A percentile compares a stretch with the other conserved stretches of the same genome.
phyloP scores from a whole-genome alignment of 2,329 filamentous ascomycete genomes.

The Blastomyces emzantsi region DNA sequence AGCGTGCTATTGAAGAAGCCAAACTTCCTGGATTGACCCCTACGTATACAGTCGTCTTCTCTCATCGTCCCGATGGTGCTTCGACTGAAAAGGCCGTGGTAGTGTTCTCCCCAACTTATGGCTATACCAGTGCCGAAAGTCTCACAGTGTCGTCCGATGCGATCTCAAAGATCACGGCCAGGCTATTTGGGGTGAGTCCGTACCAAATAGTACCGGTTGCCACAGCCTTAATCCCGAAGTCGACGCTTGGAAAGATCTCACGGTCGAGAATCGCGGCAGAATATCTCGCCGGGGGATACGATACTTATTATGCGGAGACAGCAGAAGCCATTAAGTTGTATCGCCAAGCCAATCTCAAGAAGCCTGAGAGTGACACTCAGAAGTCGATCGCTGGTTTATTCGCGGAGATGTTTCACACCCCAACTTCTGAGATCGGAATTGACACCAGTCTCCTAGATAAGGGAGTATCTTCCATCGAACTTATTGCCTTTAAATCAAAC shows the following conservation, averaged over 20 bases:
- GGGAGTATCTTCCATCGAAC: constrained; percentile 34
- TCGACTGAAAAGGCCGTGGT: constrained; percentile 36
- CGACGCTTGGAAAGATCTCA: constrained; percentile 37
- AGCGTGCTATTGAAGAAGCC: constrained; percentile 32
- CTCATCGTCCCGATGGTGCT: constrained; percentile 19
- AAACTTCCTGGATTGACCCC: constrained; percentile 19
- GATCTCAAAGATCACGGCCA: constrained; percentile 17
- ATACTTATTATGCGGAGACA: constrained; percentile 14
- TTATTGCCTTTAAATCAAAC: constrained; percentile 34
- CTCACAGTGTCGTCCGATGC: constrained; percentile 17
- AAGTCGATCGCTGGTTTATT: constrained; percentile 1
- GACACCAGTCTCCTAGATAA: constrained; percentile 26
- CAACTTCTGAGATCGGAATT: constrained; percentile 15
- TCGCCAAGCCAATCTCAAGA: not conserved
- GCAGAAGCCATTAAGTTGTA: constrained; percentile 13
- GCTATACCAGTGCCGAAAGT: constrained; percentile 17
- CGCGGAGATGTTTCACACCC: constrained; percentile 5
- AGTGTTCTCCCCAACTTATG: constrained; percentile 31
- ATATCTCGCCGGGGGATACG: constrained; percentile 25
- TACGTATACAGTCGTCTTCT: constrained; percentile 37
- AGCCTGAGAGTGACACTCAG: constrained; percentile 2
- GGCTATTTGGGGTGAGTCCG: constrained; percentile 16
- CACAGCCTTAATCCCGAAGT: constrained; percentile 24
- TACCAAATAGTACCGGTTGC: constrained; percentile 24
- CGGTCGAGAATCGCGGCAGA: constrained; percentile 27